These are phyloP conservation scores for Pseudogymnoascus destructans DNA, from an alignment of 2,329 filamentous ascomycete species.

Conservation along the genomic window DNA sequence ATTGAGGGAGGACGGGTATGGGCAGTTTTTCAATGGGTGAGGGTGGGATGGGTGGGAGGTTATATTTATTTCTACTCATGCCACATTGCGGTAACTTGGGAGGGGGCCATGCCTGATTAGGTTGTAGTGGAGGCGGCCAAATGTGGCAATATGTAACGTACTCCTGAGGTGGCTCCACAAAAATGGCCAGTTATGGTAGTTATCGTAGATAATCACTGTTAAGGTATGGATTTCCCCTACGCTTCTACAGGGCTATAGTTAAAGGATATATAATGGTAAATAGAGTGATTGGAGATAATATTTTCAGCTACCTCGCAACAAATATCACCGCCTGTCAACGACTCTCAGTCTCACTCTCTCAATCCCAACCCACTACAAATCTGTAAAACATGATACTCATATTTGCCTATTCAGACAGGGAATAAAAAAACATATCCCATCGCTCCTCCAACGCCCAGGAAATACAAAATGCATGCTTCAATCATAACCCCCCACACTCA, in stretches of 20 bases:
- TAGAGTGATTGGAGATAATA: not conserved
- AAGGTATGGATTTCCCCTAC: not conserved
- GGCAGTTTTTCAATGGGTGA: not conserved
- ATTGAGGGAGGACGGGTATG: not conserved
- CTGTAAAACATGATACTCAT: not conserved
- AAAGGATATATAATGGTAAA: not conserved
- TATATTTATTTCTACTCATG: slow-evolving; percentile 7
- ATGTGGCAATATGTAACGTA: not conserved
- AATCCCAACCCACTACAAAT: not conserved
- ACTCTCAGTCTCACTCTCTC: not conserved
- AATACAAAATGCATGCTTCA: slow-evolving; percentile 1
- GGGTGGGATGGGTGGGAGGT: not conserved
- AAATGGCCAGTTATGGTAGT: not conserved
- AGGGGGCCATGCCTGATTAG: not conserved
- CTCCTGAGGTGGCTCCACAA: not conserved
- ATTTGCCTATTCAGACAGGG: slow-evolving; percentile 8
- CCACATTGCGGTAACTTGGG: slow-evolving; percentile 6
- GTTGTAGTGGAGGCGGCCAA: not conserved
- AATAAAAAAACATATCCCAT: not conserved
- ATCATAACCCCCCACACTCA: not conserved
- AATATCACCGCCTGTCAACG: not conserved
- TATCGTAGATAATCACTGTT: not conserved
- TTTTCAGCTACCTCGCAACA: not conserved
- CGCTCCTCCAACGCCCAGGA: slow-evolving; percentile 6
- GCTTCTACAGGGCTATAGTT: not conserved